These are phyloP conservation scores for Cyclotella sp. DNA, from an alignment of 108 stramenopile genomes.

Conservation along the genomic window DNA sequence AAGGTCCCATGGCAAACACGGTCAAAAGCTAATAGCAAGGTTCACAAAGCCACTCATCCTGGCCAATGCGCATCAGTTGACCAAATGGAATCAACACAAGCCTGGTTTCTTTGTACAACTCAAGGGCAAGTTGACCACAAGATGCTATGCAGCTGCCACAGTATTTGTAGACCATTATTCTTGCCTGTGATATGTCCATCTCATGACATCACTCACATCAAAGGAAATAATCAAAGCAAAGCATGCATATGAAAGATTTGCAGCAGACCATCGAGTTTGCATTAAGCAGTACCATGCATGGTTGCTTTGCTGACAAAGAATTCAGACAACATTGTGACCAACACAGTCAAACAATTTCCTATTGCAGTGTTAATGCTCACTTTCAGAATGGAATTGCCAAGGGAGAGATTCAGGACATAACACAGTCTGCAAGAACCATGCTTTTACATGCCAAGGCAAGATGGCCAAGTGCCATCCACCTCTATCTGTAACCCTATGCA, in stretches of 20 bases:
- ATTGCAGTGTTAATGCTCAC: not conserved
- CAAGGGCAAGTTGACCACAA: not conserved
- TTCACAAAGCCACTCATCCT: not conserved
- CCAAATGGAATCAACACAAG: not conserved
- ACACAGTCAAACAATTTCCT: conserved; percentile 5
- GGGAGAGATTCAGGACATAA: not conserved
- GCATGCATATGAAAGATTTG: conserved; percentile 39
- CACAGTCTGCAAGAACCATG: not conserved
- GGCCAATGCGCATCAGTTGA: not conserved
- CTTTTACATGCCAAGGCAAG: not conserved
- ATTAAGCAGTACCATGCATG: conserved; percentile 4
- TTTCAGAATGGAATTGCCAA: not conserved
- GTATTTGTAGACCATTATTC: not conserved
- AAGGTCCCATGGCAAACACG: not conserved
- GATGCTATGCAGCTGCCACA: not conserved
- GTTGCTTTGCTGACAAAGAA: not conserved
- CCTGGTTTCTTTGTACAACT: not conserved
- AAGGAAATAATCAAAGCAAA: conserved; percentile 17
- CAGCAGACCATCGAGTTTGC: conserved; percentile 14
- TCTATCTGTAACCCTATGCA: no score
- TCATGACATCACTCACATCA: not conserved
- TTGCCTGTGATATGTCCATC: not conserved
- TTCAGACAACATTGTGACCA: not conserved
- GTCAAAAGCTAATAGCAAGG: not conserved
- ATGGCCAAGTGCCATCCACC: not conserved